These are phyloP conservation scores for Candida neerlandica DNA, from an alignment of 1,139 yeast species.

Conservation along the genomic window DNA sequence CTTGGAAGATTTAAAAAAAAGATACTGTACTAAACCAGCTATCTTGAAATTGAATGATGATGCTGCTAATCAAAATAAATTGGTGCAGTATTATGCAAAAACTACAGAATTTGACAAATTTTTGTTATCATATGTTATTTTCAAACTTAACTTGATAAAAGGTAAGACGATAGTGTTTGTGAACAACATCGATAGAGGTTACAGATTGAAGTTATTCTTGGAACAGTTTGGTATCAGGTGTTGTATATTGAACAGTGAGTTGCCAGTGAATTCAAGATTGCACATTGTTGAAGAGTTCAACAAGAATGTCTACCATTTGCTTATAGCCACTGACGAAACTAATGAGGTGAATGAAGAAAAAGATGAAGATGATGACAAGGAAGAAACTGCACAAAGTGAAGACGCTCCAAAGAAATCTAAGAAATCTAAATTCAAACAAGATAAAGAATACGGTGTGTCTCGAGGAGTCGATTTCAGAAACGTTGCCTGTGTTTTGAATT, in stretches of 20 bases:
- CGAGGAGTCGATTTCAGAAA: conserved; percentile 97
- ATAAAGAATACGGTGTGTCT: conserved; percentile 88
- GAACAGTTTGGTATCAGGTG: conserved; percentile 94
- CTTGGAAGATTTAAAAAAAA: conserved; percentile 69
- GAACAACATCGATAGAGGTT: conserved; percentile 93
- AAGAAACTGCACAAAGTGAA: conserved; percentile 26
- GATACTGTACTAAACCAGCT: conserved; percentile 86
- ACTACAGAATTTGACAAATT: conserved; percentile 92
- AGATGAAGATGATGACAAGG: conserved; percentile 49
- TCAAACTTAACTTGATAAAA: conserved; percentile 83
- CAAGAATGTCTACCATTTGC: conserved; percentile 79
- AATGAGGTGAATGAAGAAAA: conserved; percentile 53
- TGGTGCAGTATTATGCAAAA: conserved; percentile 84
- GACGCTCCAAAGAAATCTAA: conserved; percentile 44
- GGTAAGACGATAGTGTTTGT: conserved; percentile 93
- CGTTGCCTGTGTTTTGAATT: conserved; percentile 94
- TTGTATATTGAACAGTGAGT: conserved; percentile 87
- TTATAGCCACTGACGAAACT: conserved; percentile 95
- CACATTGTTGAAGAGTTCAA: conserved; percentile 96
- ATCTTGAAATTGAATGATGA: conserved; percentile 77
- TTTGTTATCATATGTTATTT: conserved; percentile 84
- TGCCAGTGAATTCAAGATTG: conserved; percentile 89
- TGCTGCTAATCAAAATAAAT: conserved; percentile 54
- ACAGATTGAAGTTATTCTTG: conserved; percentile 82
- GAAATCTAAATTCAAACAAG: conserved; percentile 43